These are phyloP conservation scores for Epichloe aotearoae DNA, from an alignment of 2,329 filamentous ascomycete species.

Conservation along the genomic window DNA sequence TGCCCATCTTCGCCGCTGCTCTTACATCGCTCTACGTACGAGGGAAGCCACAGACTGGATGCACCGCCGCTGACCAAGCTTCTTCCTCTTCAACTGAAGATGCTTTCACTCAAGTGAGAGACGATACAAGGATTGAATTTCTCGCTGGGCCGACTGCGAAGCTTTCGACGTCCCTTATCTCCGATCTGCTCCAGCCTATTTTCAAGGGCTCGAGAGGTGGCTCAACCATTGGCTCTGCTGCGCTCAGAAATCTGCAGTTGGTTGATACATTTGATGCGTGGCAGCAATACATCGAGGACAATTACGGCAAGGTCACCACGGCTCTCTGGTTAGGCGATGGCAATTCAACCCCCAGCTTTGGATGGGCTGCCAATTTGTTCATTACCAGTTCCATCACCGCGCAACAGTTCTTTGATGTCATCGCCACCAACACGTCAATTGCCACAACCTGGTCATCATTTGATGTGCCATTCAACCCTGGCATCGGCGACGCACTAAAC, in stretches of 20 bases:
- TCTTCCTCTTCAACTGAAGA: slow-evolving; percentile 26
- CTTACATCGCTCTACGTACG: slow-evolving; percentile 66
- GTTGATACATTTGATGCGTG: slow-evolving; percentile 58
- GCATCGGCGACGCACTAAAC: slow-evolving; percentile 60
- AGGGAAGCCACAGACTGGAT: slow-evolving; percentile 36
- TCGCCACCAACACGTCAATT: slow-evolving; percentile 56
- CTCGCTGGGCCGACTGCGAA: slow-evolving; percentile 23
- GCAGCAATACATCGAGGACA: slow-evolving; percentile 45
- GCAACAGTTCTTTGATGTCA: slow-evolving; percentile 52
- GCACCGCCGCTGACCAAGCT: slow-evolving; percentile 35
- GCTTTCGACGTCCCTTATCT: slow-evolving; percentile 19
- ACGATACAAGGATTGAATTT: slow-evolving; percentile 13
- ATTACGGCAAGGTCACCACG: slow-evolving; percentile 56
- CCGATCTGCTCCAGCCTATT: slow-evolving; percentile 27
- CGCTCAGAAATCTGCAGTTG: slow-evolving; percentile 26
- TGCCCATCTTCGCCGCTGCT: slow-evolving; percentile 69
- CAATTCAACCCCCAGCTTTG: slow-evolving; percentile 45
- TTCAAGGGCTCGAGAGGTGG: slow-evolving; percentile 16
- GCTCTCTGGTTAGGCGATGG: slow-evolving; percentile 63
- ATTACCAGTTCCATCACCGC: slow-evolving; percentile 45
- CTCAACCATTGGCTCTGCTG: slow-evolving; percentile 8
- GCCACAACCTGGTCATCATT: slow-evolving; percentile 61
- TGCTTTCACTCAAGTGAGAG: slow-evolving; percentile 24
- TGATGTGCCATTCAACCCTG: slow-evolving; percentile 57
- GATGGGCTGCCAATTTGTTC: slow-evolving; percentile 53